phyloP scores from a whole-genome alignment of 345 rosid species.

The Arabidopsis arenosa region DNA sequence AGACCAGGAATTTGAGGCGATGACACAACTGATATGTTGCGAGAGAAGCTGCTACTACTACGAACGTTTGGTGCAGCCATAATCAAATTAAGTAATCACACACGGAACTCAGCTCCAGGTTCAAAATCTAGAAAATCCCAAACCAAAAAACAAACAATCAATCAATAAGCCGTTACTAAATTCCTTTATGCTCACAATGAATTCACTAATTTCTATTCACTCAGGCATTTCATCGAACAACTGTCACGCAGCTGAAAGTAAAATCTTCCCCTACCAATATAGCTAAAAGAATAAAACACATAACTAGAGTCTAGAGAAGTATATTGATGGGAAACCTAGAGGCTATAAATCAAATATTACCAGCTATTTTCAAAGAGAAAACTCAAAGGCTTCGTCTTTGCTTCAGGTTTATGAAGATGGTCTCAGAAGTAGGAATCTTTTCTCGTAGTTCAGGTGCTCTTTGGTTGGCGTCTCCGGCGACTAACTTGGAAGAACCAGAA shows the following conservation, averaged over 20 bases:
- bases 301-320: neutral
- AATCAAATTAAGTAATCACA: conserved; percentile 17
- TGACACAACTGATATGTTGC: conserved; percentile 55
- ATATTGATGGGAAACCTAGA: neutral
- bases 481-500: conserved; percentile 2
- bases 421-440: conserved; percentile 15
- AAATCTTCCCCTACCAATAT: neutral
- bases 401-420: neutral
- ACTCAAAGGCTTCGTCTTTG: neutral
- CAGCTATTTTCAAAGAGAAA: conserved; percentile 4
- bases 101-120: conserved; percentile 8
- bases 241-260: conserved; percentile 15
- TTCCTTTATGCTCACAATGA: neutral
- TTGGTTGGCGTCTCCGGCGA: conserved; percentile 8
- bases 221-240: conserved; percentile 47
- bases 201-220: conserved; percentile 3
- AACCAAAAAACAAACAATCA: conserved; percentile 3
- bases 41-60: conserved; percentile 73
- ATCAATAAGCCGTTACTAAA: neutral
- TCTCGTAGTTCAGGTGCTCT: neutral
- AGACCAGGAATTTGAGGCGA: conserved; percentile 65
- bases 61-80: conserved; percentile 77
- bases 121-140: conserved; percentile 28
- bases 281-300: neutral
- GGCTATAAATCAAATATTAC: neutral